phyloP scores from a whole-genome alignment of 2,329 filamentous ascomycete species.

The Zymoseptoria ardabiliae region DNA sequence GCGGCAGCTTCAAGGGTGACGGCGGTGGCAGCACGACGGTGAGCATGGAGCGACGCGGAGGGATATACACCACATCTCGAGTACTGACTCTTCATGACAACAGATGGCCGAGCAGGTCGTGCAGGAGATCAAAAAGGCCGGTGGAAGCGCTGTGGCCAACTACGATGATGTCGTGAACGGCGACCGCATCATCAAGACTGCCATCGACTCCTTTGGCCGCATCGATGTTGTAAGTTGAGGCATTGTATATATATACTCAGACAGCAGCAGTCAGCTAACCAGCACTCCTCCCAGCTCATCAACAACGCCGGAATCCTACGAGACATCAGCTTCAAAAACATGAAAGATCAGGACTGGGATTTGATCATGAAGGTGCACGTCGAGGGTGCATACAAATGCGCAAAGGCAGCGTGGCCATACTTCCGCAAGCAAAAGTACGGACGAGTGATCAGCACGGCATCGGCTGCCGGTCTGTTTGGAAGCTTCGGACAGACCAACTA shows the following conservation, averaged over 20 bases:
- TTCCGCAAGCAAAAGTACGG: constrained; percentile 99
- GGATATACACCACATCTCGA: neutral
- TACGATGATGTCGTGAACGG: constrained; percentile 93
- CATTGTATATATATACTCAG: neutral
- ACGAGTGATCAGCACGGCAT: constrained; percentile 91
- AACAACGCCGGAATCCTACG: constrained; percentile 97
- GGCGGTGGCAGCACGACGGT: constrained; percentile 65
- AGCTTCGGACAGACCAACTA: constrained; percentile 96
- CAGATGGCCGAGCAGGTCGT: constrained; percentile 78
- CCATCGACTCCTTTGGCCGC: constrained; percentile 72
- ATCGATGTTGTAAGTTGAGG: constrained; percentile 57
- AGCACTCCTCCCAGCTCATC: constrained; percentile 51
- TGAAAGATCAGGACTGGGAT: constrained; percentile 96
- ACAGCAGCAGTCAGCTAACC: neutral
- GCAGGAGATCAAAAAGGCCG: constrained; percentile 73
- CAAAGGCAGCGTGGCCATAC: constrained; percentile 89
- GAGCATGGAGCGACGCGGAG: neutral
- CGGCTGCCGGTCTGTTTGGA: constrained; percentile 91
- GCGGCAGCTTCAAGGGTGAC: constrained; percentile 87
- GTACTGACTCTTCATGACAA: constrained; percentile 6
- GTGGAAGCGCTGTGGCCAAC: constrained; percentile 95
- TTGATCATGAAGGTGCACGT: constrained; percentile 89
- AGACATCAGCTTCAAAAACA: constrained; percentile 97
- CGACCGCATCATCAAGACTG: constrained; percentile 87
- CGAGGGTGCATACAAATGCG: constrained; percentile 89